These are phyloP conservation scores for Xylariales sp. DNA, from an alignment of 2,329 filamentous ascomycete genomes.

Conservation along the genomic window DNA sequence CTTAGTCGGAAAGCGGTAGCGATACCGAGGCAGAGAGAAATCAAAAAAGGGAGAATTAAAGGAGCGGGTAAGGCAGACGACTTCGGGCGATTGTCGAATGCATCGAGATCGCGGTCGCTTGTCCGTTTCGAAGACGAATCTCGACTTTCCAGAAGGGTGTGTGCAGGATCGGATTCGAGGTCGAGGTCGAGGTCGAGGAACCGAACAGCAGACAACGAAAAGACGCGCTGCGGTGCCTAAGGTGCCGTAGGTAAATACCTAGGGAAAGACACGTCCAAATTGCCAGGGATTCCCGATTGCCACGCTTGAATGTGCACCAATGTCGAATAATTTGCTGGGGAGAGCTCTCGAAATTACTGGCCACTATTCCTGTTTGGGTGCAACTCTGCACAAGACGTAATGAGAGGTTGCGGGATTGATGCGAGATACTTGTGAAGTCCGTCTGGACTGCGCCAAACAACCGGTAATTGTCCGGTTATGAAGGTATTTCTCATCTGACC, in stretches of 20 bases:
- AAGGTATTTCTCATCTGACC: neutral
- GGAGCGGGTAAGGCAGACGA: slow-evolving; percentile 8
- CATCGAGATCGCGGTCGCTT: slow-evolving; percentile 12
- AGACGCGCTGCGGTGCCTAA: neutral
- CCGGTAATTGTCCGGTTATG: neutral
- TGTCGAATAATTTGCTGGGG: slow-evolving; percentile 6
- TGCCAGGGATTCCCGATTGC: slow-evolving; percentile 8
- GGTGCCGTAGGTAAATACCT: neutral
- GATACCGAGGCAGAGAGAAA: no score
- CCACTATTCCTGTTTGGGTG: slow-evolving; percentile 5
- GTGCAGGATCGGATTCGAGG: neutral
- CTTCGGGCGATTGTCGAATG: slow-evolving; percentile 12
- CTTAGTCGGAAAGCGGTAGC: no score
- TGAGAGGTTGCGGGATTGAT: slow-evolving; percentile 2
- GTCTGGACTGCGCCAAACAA: neutral
- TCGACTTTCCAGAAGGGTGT: no score
- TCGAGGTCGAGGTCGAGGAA: neutral
- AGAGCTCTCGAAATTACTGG: slow-evolving; percentile 7
- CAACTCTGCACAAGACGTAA: slow-evolving; percentile 1
- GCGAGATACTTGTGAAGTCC: neutral
- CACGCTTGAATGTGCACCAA: slow-evolving; percentile 6
- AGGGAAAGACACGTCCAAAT: neutral
- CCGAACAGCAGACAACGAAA: slow-evolving; percentile 1
- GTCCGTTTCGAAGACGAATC: slow-evolving; percentile 4
- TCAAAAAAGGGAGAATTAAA: slow-evolving; percentile 8